A percentile compares a stretch with the other conserved stretches of the same genome.
phyloP scores from a whole-genome alignment of 805 yeast species.

The Yarrowia keelungensis region DNA sequence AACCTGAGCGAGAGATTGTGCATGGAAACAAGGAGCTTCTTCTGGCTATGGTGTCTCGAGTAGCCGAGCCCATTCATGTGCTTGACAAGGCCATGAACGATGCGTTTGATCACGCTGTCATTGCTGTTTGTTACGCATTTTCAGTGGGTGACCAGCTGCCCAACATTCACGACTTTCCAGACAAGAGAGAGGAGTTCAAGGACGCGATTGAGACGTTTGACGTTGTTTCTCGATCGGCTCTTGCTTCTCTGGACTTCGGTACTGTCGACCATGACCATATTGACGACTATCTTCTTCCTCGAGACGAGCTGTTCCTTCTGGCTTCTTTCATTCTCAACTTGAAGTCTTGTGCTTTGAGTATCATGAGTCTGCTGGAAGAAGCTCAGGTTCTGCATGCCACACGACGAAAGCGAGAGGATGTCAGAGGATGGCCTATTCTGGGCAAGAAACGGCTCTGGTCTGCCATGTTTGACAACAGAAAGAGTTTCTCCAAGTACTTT shows the following conservation, averaged over 20 bases:
- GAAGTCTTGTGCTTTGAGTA: conserved; percentile 19
- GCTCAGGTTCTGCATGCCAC: conserved; percentile 11
- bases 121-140: conserved; percentile 2
- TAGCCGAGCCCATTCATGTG: conserved; percentile 3
- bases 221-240: conserved; percentile 10
- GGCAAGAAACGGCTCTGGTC: conserved; percentile 52
- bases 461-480: conserved; percentile 51
- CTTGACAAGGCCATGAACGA: conserved; percentile 26
- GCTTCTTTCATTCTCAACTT: conserved; percentile 60
- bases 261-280: conserved; percentile 11
- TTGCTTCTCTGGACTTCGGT: conserved; percentile 23
- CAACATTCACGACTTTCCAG: background rate
- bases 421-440: conserved; percentile 1
- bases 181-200: conserved; percentile 24
- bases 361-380: conserved; percentile 10
- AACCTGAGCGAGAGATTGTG: conserved; percentile 50
- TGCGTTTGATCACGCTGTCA: conserved; percentile 7
- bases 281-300: conserved; percentile 53
- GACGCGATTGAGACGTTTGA: conserved; percentile 30
- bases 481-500: conserved; percentile 52
- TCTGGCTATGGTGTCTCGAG: conserved; percentile 52
- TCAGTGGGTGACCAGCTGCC: background rate
- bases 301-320: conserved; percentile 58
- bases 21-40: conserved; percentile 51
- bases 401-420: conserved; percentile 2